phyloP scores from a whole-genome alignment of 306 rosid species.

The Parietaria judaica region DNA sequence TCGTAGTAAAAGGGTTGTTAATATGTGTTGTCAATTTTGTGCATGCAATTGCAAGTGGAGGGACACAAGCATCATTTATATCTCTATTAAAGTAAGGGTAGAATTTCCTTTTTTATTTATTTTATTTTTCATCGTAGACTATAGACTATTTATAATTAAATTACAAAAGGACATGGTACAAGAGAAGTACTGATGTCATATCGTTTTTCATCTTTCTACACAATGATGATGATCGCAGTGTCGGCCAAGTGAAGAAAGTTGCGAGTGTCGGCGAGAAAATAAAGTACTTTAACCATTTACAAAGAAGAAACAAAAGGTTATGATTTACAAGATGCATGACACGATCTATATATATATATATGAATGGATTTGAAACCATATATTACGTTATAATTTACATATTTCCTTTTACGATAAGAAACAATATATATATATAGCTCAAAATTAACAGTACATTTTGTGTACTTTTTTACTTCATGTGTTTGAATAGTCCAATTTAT shows the following conservation, averaged over 20 bases:
- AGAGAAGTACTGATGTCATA: constrained; percentile 50
- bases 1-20: constrained; percentile 22
- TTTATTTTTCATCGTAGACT: background rate
- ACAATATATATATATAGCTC: no score
- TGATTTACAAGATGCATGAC: no score
- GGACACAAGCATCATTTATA: constrained; percentile 42
- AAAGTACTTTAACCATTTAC: constrained; percentile 5
- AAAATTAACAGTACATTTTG: no score
- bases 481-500: no score
- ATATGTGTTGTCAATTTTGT: constrained; percentile 35
- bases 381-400: no score
- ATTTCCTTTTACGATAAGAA: no score
- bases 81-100: constrained; percentile 14
- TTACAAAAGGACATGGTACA: constrained; percentile 50
- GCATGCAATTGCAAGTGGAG: constrained; percentile 67
- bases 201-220: constrained; percentile 35
- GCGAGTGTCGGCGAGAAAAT: constrained; percentile 37
- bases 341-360: no score
- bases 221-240: constrained; percentile 35
- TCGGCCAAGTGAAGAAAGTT: constrained; percentile 31
- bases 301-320: constrained; percentile 3
- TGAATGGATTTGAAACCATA: no score
- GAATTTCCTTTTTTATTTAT: constrained; percentile 20
- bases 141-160: background rate
- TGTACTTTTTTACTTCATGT: no score